These are phyloP conservation scores for Parasitella parasitica DNA, from an alignment of 371 early-diverging fungal genomes.

Conservation along the genomic window DNA sequence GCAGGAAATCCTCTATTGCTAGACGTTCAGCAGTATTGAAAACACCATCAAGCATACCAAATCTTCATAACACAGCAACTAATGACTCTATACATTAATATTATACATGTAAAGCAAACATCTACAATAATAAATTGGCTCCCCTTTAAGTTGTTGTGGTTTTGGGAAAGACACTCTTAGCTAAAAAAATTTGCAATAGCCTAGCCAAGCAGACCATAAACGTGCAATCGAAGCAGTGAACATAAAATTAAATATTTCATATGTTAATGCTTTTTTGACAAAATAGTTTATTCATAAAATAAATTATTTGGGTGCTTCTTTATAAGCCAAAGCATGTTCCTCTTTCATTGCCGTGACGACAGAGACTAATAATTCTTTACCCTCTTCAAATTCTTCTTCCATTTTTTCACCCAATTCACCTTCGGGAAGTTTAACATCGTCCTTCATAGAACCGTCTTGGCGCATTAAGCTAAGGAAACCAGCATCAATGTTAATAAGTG, in stretches of 20 bases:
- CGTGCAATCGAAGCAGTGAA: too few relatives aligned
- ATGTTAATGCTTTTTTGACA: too few relatives aligned
- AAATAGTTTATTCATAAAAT: constrained; percentile 1
- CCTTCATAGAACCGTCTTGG: constrained; percentile 85
- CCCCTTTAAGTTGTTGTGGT: too few relatives aligned
- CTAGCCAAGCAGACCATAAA: too few relatives aligned
- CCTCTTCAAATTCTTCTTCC: constrained; percentile 72
- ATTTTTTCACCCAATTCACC: constrained; percentile 84
- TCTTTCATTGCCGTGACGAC: constrained; percentile 94
- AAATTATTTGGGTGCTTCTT: constrained; percentile 41
- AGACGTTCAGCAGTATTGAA: not conserved
- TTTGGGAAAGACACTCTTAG: too few relatives aligned
- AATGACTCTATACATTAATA: not conserved
- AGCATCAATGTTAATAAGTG: constrained; percentile 84
- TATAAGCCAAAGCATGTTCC: constrained; percentile 78
- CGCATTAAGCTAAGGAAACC: constrained; percentile 90
- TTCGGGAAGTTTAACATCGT: constrained; percentile 94
- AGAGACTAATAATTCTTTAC: constrained; percentile 86
- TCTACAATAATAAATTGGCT: too few relatives aligned
- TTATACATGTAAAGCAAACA: not conserved
- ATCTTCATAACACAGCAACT: not conserved
- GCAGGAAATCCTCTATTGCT: constrained; percentile 1
- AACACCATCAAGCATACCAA: constrained; percentile 5
- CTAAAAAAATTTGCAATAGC: too few relatives aligned
- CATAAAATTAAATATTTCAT: too few relatives aligned